phyloP scores from a whole-genome alignment of 2,329 filamentous ascomycete species.

The Xylaria hypoxylon region DNA sequence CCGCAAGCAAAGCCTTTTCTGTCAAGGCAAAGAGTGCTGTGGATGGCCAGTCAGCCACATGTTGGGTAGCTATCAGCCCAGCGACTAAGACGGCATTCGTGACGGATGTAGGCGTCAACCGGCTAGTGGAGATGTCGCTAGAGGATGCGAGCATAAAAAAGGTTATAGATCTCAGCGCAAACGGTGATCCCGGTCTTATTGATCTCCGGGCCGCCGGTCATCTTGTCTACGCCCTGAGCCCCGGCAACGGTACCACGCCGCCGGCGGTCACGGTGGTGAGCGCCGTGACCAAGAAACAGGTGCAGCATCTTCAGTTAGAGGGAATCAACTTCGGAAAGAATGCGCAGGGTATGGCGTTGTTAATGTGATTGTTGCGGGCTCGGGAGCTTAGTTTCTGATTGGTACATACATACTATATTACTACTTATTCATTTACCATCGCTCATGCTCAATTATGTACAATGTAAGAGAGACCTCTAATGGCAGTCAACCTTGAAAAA shows the following conservation, averaged over 20 bases:
- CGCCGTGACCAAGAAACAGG: conserved; percentile 42
- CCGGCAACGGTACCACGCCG: conserved; percentile 60
- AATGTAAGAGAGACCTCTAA: too few relatives aligned
- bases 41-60: conserved; percentile 65
- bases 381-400: too few relatives aligned
- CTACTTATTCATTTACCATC: too few relatives aligned
- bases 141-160: conserved; percentile 60
- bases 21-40: conserved; percentile 57
- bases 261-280: conserved; percentile 56
- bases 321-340: conserved; percentile 43
- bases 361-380: conserved; percentile 5
- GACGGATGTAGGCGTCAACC: conserved; percentile 64
- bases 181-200: conserved; percentile 65
- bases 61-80: conserved; percentile 66
- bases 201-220: conserved; percentile 65
- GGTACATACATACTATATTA: too few relatives aligned
- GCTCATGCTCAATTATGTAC: too few relatives aligned
- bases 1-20: conserved; percentile 22
- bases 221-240: conserved; percentile 68
- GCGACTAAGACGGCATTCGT: conserved; percentile 64
- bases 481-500: too few relatives aligned
- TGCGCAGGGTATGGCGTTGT: conserved; percentile 51
- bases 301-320: conserved; percentile 52
- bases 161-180: conserved; percentile 56
- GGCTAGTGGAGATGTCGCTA: conserved; percentile 67